Evolutionary conservation across 2,329 filamentous ascomycete species (phyloP), one percentile per base, ranked within the genome.

Genomic region (Dothideomycetes sp.): DNA sequence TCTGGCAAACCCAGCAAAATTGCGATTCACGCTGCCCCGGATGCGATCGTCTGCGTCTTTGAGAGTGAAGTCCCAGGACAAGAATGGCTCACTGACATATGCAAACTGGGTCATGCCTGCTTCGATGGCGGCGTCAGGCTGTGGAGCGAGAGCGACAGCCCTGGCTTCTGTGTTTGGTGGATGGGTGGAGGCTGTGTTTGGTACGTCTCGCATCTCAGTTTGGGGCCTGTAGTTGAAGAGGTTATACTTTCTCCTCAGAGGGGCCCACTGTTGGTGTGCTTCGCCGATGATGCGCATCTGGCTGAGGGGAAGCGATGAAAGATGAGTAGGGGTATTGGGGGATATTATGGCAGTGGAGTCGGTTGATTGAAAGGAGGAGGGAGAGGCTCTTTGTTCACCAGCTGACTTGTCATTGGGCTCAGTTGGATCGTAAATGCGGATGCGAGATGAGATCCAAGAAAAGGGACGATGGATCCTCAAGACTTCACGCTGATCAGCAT

Each of bases 31-130:
- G 2, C 69, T 73, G 31, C 77, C 77, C 39, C 79, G 68, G 10
- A 75, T 56, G 2, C 57, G 60, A 31, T 60, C 53, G 17, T 72
- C 62, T 38, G 69, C 65, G 2, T 68, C 66, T 24, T 64, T 65
- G 3, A 81, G 62, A 8, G 69, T 69, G 54, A 81, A 81, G 53
- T 80, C 74, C 75, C 75, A 80, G 7, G 73, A 78, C 1, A 80
- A 56, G 50, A 77, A 74, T 0, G 72, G 74, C 49, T 79, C 76
- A 49, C 79, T 65, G 9, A 80, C 69, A 33, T 72, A 69, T 3
- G 77, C 76, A 51, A 80, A 80, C 48, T 79, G 77, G 12, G 61
- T 54, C 58, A 74, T 75, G 38, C 66, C 64, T 14, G 68, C 64
- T 43, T 58, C 54, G 27, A 57, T 56, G 14, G 47, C 54, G 33